A percentile compares a stretch with the other conserved stretches of the same genome.
Evolutionary conservation across 805 yeast species (phyloP).

Genomic region (Lachancea cidri): DNA sequence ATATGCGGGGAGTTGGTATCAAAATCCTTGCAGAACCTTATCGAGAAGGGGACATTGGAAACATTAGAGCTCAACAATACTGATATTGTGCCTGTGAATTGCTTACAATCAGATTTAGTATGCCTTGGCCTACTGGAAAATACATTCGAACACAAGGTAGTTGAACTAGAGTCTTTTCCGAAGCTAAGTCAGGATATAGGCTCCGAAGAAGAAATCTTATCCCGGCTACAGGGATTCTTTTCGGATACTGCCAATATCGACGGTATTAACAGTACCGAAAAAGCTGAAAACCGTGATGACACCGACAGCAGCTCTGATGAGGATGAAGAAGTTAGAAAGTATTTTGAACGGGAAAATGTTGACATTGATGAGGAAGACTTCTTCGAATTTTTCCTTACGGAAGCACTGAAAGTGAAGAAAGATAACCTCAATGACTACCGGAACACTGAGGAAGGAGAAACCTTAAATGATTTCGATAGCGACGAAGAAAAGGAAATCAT

Average conservation of each 20-base stretch:
- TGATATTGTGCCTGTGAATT: not conserved
- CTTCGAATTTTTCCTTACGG: constrained; percentile 55
- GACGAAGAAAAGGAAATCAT: not conserved
- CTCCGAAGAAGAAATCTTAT: not conserved
- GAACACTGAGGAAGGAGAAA: constrained; percentile 8
- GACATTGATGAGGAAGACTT: constrained; percentile 65
- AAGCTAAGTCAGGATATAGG: constrained; percentile 1
- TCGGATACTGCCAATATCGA: not conserved
- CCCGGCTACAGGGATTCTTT: constrained; percentile 3
- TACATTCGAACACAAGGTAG: not conserved
- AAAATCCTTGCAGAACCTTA: constrained; percentile 7
- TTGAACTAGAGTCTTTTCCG: constrained; percentile 1
- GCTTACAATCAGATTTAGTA: not conserved
- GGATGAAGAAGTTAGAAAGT: constrained; percentile 25
- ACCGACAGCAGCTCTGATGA: constrained; percentile 7
- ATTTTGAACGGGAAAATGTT: constrained; percentile 32
- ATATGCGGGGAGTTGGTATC: constrained; percentile 14
- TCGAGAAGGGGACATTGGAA: not conserved
- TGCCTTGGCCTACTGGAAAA: not conserved
- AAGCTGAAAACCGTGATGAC: constrained; percentile 9
- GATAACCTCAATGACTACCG: constrained; percentile 41
- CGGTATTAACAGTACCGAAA: constrained; percentile 2
- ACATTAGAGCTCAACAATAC: not conserved
- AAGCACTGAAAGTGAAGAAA: constrained; percentile 46
- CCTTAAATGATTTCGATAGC: not conserved